Percentiles rank a stretch among this genome's conserved stretches.
Evolutionary conservation across 2,329 filamentous ascomycete species (phyloP).

Genomic region (Epichloe gansuensis): DNA sequence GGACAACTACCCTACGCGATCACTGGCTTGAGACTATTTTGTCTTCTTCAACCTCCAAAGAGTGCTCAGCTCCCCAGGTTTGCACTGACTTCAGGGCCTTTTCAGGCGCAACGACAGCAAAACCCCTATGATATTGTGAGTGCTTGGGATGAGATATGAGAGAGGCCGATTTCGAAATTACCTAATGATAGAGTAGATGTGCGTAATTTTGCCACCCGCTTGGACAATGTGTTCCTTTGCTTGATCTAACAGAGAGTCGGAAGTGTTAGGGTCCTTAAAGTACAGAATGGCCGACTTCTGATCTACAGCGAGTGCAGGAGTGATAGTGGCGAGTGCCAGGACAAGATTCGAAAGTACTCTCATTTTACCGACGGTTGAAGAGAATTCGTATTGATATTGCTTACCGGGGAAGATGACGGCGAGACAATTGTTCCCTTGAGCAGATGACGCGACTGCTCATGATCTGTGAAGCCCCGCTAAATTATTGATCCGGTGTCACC

Average conservation of each 20-base stretch:
- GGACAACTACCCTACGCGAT: background rate
- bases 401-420: background rate
- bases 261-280: conserved; percentile 55
- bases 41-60: conserved; percentile 60
- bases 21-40: conserved; percentile 42
- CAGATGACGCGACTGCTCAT: background rate
- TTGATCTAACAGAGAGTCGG: conserved; percentile 52
- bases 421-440: background rate
- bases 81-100: conserved; percentile 57
- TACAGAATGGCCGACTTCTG: conserved; percentile 66
- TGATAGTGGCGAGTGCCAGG: conserved; percentile 43
- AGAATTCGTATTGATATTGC: background rate
- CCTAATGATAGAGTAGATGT: conserved; percentile 60
- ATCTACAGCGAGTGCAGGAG: conserved; percentile 51
- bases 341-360: conserved; percentile 44
- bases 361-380: conserved; percentile 36
- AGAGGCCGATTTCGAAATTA: conserved; percentile 28
- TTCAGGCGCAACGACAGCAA: conserved; percentile 61
- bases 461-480: background rate
- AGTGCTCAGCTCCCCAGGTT: conserved; percentile 39
- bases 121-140: conserved; percentile 46
- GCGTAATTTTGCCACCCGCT: conserved; percentile 66
- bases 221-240: conserved; percentile 60
- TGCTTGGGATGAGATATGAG: background rate
- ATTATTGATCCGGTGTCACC: background rate